A percentile compares a stretch with the other conserved stretches of the same genome.
These are phyloP conservation scores for Tulasnella calospora DNA, from an alignment of 768 basidiomycete genomes.

Conservation along the genomic window DNA sequence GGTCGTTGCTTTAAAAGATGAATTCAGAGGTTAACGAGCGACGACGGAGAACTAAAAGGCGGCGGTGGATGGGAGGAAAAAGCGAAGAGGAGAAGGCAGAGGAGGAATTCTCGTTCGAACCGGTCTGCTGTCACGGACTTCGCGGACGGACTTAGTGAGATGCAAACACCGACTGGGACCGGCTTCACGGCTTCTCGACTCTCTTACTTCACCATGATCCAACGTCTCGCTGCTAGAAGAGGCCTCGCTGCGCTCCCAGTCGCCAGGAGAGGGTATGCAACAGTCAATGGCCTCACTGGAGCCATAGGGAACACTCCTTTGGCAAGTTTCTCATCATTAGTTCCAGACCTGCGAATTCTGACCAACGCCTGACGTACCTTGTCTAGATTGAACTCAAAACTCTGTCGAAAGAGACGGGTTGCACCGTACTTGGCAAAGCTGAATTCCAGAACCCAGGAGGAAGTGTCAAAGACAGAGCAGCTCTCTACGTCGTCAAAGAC, in stretches of 20 bases:
- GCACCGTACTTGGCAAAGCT: slow-evolving; percentile 87
- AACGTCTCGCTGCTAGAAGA: background rate
- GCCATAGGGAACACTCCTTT: slow-evolving; percentile 92
- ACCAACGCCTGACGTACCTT: background rate
- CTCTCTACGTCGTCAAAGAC: slow-evolving; percentile 77
- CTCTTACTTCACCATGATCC: slow-evolving; percentile 3
- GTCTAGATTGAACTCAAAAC: slow-evolving; percentile 73
- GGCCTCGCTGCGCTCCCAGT: background rate
- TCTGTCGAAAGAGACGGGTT: slow-evolving; percentile 77
- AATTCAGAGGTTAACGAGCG: slow-evolving; percentile 5
- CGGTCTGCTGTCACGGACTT: no score
- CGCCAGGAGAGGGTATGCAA: background rate
- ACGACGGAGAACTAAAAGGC: slow-evolving; percentile 3
- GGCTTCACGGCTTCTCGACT: background rate
- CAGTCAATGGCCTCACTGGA: slow-evolving; percentile 75
- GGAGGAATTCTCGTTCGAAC: no score
- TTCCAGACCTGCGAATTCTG: slow-evolving; percentile 22
- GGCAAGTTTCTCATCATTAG: slow-evolving; percentile 42
- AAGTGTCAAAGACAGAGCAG: slow-evolving; percentile 96
- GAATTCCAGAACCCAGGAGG: slow-evolving; percentile 99
- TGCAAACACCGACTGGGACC: no score
- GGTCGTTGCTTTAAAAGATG: slow-evolving; percentile 3
- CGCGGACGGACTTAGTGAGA: no score
- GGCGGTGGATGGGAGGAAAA: slow-evolving; percentile 9
- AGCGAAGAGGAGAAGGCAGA: no score